phyloP scores from a whole-genome alignment of 2,329 filamentous ascomycete genomes.

The Xylariaceae sp. region DNA sequence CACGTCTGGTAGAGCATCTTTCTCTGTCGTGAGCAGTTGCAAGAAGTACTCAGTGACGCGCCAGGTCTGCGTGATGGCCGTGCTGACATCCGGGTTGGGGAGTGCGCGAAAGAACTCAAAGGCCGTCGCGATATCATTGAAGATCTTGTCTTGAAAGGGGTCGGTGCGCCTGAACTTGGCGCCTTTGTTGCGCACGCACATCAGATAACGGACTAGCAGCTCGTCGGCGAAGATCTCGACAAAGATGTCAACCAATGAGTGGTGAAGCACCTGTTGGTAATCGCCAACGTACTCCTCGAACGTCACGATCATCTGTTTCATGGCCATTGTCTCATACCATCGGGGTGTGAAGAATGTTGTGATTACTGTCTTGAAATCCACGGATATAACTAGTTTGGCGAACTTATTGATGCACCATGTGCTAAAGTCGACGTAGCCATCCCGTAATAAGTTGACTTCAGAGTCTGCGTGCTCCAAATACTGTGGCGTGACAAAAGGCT shows the following conservation, averaged over 20 bases:
- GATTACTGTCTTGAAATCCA: slow-evolving; percentile 86
- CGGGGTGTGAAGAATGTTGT: slow-evolving; percentile 87
- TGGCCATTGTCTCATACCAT: slow-evolving; percentile 87
- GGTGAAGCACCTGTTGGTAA: slow-evolving; percentile 83
- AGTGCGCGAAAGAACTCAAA: slow-evolving; percentile 86
- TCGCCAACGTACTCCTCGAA: slow-evolving; percentile 95
- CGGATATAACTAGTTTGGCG: slow-evolving; percentile 82
- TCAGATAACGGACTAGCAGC: slow-evolving; percentile 84
- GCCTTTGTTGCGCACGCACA: slow-evolving; percentile 84
- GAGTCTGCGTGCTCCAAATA: slow-evolving; percentile 78
- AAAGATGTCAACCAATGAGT: slow-evolving; percentile 87
- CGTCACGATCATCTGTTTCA: slow-evolving; percentile 93
- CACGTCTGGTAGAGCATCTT: slow-evolving; percentile 73
- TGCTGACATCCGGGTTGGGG: slow-evolving; percentile 71
- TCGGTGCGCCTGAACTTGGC: slow-evolving; percentile 88
- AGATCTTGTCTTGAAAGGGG: slow-evolving; percentile 90
- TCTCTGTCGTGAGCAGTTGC: slow-evolving; percentile 78
- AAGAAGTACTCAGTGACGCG: slow-evolving; percentile 86
- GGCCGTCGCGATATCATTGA: slow-evolving; percentile 87
- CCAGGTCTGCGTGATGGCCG: slow-evolving; percentile 89
- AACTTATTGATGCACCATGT: slow-evolving; percentile 93
- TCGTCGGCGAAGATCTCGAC: slow-evolving; percentile 93
- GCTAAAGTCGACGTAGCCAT: slow-evolving; percentile 93
- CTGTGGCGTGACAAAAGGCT: slow-evolving; percentile 77
- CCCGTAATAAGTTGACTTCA: slow-evolving; percentile 78